phyloP scores from a whole-genome alignment of 139 green algal species.

The Chlamydomonas eustigma region DNA sequence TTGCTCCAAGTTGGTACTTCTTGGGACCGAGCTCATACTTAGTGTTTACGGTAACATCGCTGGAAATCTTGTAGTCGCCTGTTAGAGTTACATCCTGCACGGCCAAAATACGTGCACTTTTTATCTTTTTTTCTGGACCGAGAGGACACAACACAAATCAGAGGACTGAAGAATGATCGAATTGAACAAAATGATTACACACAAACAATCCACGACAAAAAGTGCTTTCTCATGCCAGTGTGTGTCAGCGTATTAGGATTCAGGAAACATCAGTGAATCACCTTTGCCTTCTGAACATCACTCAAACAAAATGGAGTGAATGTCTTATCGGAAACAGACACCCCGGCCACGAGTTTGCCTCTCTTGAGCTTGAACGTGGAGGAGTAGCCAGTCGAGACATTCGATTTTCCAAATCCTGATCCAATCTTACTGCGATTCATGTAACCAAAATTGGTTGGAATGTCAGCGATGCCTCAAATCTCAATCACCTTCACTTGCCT shows the following conservation, averaged over 20 bases:
- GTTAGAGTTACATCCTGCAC: slow-evolving; percentile 20
- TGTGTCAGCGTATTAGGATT: too few relatives aligned
- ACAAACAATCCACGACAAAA: too few relatives aligned
- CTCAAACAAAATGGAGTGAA: not conserved
- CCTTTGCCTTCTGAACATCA: slow-evolving; percentile 10
- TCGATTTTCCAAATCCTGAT: not conserved
- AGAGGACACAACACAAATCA: too few relatives aligned
- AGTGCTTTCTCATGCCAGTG: too few relatives aligned
- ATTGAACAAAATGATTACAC: not conserved
- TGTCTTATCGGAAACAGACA: not conserved
- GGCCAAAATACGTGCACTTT: too few relatives aligned
- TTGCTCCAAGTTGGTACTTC: slow-evolving; percentile 27
- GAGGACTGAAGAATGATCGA: too few relatives aligned
- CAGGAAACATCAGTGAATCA: too few relatives aligned
- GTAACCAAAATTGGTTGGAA: not conserved
- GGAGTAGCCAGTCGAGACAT: not conserved
- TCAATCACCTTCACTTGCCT: not conserved
- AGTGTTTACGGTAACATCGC: slow-evolving; percentile 16
- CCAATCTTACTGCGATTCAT: not conserved
- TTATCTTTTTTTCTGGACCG: too few relatives aligned
- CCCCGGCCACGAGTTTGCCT: not conserved
- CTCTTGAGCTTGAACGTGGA: slow-evolving; percentile 14
- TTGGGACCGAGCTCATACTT: slow-evolving; percentile 34
- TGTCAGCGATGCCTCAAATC: not conserved
- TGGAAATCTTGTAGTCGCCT: slow-evolving; percentile 18